Conservation (phyloP, 2,329 filamentous ascomycete genomes). For the Aaosphaeria arxii region DNA sequence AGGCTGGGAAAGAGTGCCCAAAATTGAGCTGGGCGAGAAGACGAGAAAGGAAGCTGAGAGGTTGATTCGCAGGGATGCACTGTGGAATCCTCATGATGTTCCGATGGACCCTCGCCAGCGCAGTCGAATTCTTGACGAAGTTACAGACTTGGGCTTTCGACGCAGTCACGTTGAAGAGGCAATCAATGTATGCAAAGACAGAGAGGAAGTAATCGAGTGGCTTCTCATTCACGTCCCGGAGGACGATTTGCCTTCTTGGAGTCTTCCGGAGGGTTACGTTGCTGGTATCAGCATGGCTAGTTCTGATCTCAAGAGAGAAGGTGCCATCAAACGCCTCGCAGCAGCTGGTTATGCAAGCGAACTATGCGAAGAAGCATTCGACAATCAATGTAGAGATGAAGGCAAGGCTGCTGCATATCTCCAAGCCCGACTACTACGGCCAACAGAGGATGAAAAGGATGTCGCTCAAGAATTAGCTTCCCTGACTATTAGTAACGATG, state of each 20-base stretch:
- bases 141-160: slow-evolving; percentile 81
- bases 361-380: slow-evolving; percentile 74
- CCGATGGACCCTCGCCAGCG: slow-evolving; percentile 59
- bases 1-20: slow-evolving; percentile 80
- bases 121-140: slow-evolving; percentile 64
- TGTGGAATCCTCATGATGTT: slow-evolving; percentile 83
- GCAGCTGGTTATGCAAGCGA: slow-evolving; percentile 82
- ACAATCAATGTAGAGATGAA: slow-evolving; percentile 70
- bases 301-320: slow-evolving; percentile 76
- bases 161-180: slow-evolving; percentile 87
- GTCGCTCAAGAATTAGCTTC: slow-evolving; percentile 29
- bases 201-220: slow-evolving; percentile 93
- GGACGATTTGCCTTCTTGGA: slow-evolving; percentile 91
- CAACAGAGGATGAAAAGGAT: slow-evolving; percentile 26
- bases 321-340: slow-evolving; percentile 75
- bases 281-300: slow-evolving; percentile 85
- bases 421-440: slow-evolving; percentile 63
- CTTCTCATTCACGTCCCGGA: slow-evolving; percentile 94
- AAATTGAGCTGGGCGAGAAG: slow-evolving; percentile 86
- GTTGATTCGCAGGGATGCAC: slow-evolving; percentile 70
- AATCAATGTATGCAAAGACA: slow-evolving; percentile 79
- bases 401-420: slow-evolving; percentile 73
- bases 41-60: slow-evolving; percentile 77
- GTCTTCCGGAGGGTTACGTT: slow-evolving; percentile 85
- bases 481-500: slow-evolving; percentile 40